Base-by-base conservation (phyloP, 2,329 filamentous ascomycete species). In the Colletotrichum sp. region DNA sequence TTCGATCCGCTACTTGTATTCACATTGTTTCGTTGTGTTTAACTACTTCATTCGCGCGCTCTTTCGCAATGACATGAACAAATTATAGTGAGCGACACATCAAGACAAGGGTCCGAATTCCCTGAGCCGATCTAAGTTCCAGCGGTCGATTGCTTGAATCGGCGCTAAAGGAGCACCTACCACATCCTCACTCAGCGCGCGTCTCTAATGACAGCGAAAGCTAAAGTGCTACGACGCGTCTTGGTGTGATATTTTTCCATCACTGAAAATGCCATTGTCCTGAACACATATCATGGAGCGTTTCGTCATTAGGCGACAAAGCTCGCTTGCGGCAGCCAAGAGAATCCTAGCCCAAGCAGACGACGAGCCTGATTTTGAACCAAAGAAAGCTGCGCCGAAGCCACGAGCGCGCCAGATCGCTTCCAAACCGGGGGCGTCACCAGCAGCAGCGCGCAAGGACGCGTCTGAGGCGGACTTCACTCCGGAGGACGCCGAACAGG, bases 261-360 rank as follows among this genome's bases (percentile, higher is more conserved):
- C 44, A 21, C 10, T 49, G n/a, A 34, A 15, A 15, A 21, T 49
- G n/a, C 44, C 44, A 7, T 21, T 13, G 2, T 49, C n/a, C 7
- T 49, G n/a, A 49, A 13, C 18, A 49, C 18, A 49, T 16, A 49
- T 28, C 30, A 76, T 73, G 73, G 63, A 76, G 28, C 73, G 73
- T 7, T 32, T 39, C 36, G 34, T 69, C 26, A 36, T 64, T 7
- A 64, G 73, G n/a, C 73, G 73, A 39, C 73, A 76, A 24, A 77
- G 75, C 24, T 78, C 77, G 26, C 66, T 78, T 18, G 76, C 76
- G 8, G 77, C 77, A 21, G 72, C 76, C 2, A 70, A 68, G 36
- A 77, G 60, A 3, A 76, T 78, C 2, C 21, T 69, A 4, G 55
- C 72, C 3, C 77, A 78, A 32, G 72, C 28, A 15, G 72, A 69